These are phyloP conservation scores for Hortiboletus campestris DNA, from an alignment of 768 basidiomycete genomes.

Conservation along the genomic window DNA sequence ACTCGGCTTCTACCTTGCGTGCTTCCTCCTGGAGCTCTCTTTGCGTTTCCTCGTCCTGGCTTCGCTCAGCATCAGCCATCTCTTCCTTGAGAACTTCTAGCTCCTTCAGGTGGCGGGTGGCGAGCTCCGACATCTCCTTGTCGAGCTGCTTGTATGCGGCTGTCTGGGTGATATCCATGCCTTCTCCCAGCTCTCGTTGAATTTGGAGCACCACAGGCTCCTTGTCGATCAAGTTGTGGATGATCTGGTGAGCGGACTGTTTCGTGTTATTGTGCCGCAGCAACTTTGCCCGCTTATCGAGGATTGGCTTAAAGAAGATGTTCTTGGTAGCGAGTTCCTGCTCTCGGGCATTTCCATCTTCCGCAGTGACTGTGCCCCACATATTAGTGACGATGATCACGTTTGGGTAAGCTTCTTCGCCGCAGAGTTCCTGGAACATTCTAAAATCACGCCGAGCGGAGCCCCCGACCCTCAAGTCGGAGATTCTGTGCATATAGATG, in stretches of 20 bases:
- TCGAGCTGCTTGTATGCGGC: constrained; percentile 52
- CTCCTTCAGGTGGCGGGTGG: constrained; percentile 45
- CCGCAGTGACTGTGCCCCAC: constrained; percentile 44
- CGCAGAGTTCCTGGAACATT: constrained; percentile 54
- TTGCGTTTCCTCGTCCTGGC: constrained; percentile 47
- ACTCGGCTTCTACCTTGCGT: constrained; percentile 30
- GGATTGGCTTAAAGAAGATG: constrained; percentile 50
- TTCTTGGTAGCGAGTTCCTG: constrained; percentile 39
- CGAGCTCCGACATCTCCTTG: constrained; percentile 46
- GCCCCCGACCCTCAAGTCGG: constrained; percentile 48
- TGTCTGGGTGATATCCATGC: constrained; percentile 51
- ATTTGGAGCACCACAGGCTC: constrained; percentile 47
- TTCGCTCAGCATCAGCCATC: constrained; percentile 44
- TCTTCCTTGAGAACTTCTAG: constrained; percentile 46
- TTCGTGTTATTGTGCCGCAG: constrained; percentile 42
- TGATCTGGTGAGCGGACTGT: constrained; percentile 45
- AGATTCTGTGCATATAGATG: constrained; percentile 54
- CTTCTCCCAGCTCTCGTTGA: constrained; percentile 51
- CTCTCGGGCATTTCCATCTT: constrained; percentile 42
- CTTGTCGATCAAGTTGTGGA: constrained; percentile 41
- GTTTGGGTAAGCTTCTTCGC: constrained; percentile 47
- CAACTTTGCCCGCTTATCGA: constrained; percentile 45
- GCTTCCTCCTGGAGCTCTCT: constrained; percentile 43
- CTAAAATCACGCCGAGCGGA: constrained; percentile 47
- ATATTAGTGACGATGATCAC: constrained; percentile 54